Base-by-base conservation (phyloP, 1,139 yeast species). In the Pichia sp. region DNA sequence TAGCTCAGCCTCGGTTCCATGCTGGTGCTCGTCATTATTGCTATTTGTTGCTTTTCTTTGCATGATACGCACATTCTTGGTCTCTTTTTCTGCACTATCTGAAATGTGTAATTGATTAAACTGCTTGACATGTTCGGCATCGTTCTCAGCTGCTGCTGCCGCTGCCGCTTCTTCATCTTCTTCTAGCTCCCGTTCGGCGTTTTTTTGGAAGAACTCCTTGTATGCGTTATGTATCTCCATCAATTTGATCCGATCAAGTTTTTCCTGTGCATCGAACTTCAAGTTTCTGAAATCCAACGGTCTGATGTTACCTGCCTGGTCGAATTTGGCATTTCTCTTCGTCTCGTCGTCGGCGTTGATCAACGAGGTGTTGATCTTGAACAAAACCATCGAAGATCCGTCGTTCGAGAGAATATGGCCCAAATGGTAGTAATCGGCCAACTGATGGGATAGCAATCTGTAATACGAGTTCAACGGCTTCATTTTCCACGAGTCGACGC, bases 401-500 rank as follows among this genome's bases (percentile, higher is more conserved):
- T 72, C 78, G 39, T 70, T 70, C 27, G 74, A 69, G 28, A 77
- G 56, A 7, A 71, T 70, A 55, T 80, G 85, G 17, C 77, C 79
- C 47, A 85, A 63, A 24, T 72, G 68, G 59, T 84, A 83, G 61
- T 83, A 83, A 35, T 81, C 85, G 15, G 90, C 86, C 30, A 83
- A 66, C 53, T 84, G 85, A 62, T 85, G 90, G 1, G 84, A 74
- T 46, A 85, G 65, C 34, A 85, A 66, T 54, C 91, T 67, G 56
- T 79, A 82, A 61, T 81, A 85, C 2, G 88, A 81, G 62, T 85
- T 85, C 72, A 79, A 71, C 24, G 73, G 82, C 60, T 73, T 66
- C 58, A 79, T 58, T 44, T 75, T 71, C 60, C 75, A 71, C 0
- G 78, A 70, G 38, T 69, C 72, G 2, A 68, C 70, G 34, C 60